phyloP scores from a whole-genome alignment of 1,284 basidiomycete genomes.

The Peniophora sp. region DNA sequence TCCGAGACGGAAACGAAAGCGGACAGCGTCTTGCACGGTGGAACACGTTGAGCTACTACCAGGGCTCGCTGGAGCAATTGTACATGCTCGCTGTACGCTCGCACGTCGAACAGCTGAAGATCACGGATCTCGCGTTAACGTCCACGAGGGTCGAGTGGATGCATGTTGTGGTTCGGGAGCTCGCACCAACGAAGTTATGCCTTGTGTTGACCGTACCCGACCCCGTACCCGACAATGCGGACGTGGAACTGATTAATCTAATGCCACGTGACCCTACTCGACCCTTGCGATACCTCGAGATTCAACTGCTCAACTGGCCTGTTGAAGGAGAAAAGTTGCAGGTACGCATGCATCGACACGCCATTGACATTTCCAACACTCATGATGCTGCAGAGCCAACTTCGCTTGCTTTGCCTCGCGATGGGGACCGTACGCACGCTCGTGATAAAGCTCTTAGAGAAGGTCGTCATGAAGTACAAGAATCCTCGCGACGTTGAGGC shows the following conservation, averaged over 20 bases:
- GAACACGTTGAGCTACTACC: neutral
- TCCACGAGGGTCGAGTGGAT: neutral
- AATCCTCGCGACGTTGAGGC: neutral
- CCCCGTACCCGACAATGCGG: neutral
- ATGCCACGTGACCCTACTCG: neutral
- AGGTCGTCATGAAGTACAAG: neutral
- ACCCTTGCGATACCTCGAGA: neutral
- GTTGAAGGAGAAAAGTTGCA: neutral
- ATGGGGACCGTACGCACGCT: neutral
- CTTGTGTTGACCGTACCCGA: neutral
- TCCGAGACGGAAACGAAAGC: neutral
- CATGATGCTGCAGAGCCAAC: neutral
- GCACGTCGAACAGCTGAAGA: neutral
- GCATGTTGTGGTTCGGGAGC: neutral
- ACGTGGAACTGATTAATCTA: neutral
- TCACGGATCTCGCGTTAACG: neutral
- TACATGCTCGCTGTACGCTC: neutral
- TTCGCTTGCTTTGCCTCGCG: neutral
- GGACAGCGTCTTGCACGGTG: neutral
- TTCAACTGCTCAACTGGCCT: neutral
- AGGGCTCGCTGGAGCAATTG: neutral
- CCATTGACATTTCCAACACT: neutral
- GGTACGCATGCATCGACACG: neutral
- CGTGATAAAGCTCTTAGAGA: neutral
- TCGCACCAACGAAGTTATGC: neutral